A percentile compares a stretch with the other conserved stretches of the same genome.
Conservation (phyloP, 2,329 filamentous ascomycete species). For the Cladosporium sphaerospermum region DNA sequence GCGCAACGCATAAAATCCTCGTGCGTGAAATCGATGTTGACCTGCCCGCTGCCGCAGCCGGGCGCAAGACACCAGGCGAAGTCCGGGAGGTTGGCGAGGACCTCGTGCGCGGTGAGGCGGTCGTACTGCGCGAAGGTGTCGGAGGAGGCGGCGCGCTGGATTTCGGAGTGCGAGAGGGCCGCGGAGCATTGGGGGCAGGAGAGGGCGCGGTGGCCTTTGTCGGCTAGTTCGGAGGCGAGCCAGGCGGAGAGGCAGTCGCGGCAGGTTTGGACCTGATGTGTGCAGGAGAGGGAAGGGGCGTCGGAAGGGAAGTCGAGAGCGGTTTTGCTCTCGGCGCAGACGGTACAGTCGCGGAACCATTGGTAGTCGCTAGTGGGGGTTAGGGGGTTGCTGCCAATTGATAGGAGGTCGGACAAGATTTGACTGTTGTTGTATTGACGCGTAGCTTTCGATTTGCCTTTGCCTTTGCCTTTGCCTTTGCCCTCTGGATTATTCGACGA, state of each 20-base stretch:
- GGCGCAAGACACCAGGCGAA: slow-evolving; percentile 50
- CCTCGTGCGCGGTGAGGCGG: slow-evolving; percentile 37
- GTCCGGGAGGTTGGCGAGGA: slow-evolving; percentile 38
- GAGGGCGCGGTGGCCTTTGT: slow-evolving; percentile 42
- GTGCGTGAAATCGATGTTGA: slow-evolving; percentile 35
- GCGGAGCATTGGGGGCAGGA: slow-evolving; percentile 48
- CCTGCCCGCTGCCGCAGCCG: slow-evolving; percentile 47
- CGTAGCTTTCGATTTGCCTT: not conserved
- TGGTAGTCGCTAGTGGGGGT: not conserved
- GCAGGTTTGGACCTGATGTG: slow-evolving; percentile 32
- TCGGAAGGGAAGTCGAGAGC: slow-evolving; percentile 28
- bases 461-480: not conserved
- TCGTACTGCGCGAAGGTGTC: slow-evolving; percentile 45
- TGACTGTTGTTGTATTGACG: not conserved
- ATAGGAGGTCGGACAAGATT: not conserved
- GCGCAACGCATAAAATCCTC: slow-evolving; percentile 38
- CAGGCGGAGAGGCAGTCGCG: slow-evolving; percentile 33
- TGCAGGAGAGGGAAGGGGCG: slow-evolving; percentile 30
- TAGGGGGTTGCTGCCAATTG: not conserved
- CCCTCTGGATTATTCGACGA: not conserved
- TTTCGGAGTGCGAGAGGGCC: slow-evolving; percentile 39
- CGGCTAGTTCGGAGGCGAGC: slow-evolving; percentile 33
- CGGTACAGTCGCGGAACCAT: slow-evolving; percentile 25
- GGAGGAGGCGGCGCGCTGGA: slow-evolving; percentile 41
- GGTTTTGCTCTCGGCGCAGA: slow-evolving; percentile 31